A percentile compares a stretch with the other conserved stretches of the same genome.
phyloP scores from a whole-genome alignment of 768 basidiomycete species.

The Leccinum subgranulosum region DNA sequence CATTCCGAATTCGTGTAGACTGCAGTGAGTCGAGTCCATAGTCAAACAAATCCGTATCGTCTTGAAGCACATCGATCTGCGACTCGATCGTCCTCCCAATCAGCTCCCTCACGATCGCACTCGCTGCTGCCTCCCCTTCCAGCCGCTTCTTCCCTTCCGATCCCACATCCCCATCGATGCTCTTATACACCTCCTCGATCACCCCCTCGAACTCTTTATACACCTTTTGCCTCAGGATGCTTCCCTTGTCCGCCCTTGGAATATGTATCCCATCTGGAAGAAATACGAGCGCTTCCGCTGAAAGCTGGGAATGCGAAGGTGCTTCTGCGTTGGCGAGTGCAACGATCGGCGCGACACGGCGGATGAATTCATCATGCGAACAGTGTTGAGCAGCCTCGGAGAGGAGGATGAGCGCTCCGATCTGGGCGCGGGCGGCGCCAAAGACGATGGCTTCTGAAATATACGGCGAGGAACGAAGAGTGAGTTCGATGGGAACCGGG shows the following conservation, averaged over 20 bases:
- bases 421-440: constrained; percentile 46
- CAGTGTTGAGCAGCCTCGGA: constrained; percentile 35
- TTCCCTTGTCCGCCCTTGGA: constrained; percentile 51
- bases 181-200: constrained; percentile 40
- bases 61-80: constrained; percentile 12
- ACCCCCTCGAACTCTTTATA: constrained; percentile 48
- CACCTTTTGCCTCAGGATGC: constrained; percentile 45
- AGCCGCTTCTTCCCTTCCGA: constrained; percentile 18
- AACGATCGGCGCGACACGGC: constrained; percentile 37
- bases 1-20: constrained; percentile 46
- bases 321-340: constrained; percentile 49
- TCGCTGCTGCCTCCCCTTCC: constrained; percentile 10
- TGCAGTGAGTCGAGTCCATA: constrained; percentile 56
- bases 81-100: constrained; percentile 23
- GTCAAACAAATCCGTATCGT: constrained; percentile 40
- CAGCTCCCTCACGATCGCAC: constrained; percentile 8
- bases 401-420: constrained; percentile 50
- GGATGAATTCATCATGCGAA: constrained; percentile 30
- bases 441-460: constrained; percentile 51
- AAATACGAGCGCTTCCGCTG: constrained; percentile 49
- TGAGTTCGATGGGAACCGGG: constrained; percentile 52
- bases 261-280: constrained; percentile 47
- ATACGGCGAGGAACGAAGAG: constrained; percentile 42
- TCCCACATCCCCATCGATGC: constrained; percentile 41
- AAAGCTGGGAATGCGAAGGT: constrained; percentile 51